Evolutionary conservation across 2,329 filamentous ascomycete genomes (phyloP).

Genomic region (Didymella exigua): DNA sequence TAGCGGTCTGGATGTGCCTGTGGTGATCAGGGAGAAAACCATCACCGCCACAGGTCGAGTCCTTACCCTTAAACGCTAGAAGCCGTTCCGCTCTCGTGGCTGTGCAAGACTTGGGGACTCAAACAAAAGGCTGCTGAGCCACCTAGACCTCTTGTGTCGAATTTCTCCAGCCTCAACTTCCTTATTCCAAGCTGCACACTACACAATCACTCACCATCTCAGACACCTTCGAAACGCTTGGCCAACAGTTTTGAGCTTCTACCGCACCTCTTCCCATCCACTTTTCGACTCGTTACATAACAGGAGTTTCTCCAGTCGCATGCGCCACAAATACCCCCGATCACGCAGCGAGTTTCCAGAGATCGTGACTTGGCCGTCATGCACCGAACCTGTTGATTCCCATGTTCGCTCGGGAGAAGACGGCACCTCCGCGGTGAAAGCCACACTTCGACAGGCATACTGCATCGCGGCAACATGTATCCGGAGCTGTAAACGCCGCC

Average conservation of each 20-base stretch:
- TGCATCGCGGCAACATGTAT: background rate
- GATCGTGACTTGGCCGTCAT: conserved; percentile 13
- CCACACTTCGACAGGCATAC: conserved; percentile 3
- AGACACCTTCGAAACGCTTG: conserved; percentile 16
- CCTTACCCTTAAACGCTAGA: conserved; percentile 16
- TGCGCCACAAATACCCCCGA: conserved; percentile 6
- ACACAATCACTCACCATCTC: background rate
- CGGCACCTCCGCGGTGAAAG: conserved; percentile 9
- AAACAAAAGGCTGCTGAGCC: conserved; percentile 17
- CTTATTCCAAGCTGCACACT: background rate
- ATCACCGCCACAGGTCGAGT: conserved; percentile 15
- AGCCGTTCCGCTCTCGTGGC: conserved; percentile 17
- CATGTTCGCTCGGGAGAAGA: conserved; percentile 5
- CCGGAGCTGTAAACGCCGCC: background rate
- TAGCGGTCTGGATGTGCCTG: conserved; percentile 11
- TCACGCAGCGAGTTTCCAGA: conserved; percentile 3
- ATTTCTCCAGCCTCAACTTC: conserved; percentile 8
- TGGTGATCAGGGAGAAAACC: conserved; percentile 1
- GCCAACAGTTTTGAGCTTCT: conserved; percentile 1
- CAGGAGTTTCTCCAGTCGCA: conserved; percentile 3
- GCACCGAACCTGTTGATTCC: conserved; percentile 10
- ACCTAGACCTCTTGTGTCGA: background rate
- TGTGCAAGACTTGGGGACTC: conserved; percentile 10
- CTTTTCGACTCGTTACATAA: conserved; percentile 15
- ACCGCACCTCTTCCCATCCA: background rate